phyloP scores from a whole-genome alignment of 2,329 filamentous ascomycete species.

The Fusarium metavorans region DNA sequence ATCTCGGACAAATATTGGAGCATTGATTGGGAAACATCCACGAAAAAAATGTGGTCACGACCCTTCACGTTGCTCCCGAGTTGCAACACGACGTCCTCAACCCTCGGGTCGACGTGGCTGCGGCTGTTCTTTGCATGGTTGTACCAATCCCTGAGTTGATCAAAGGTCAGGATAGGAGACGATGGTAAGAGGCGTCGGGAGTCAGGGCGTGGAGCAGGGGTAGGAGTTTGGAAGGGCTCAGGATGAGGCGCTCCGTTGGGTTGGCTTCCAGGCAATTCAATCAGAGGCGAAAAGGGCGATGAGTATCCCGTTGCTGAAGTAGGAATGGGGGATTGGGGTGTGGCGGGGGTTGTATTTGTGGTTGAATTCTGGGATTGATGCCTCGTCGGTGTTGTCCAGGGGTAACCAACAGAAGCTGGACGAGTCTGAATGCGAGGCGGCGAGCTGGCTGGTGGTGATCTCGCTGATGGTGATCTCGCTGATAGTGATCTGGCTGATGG shows the following conservation, averaged over 20 bases:
- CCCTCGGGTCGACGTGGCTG: background rate
- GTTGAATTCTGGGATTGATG: background rate
- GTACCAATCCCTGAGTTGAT: background rate
- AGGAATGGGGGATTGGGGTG: background rate
- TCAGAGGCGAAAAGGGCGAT: background rate
- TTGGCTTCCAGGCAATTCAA: background rate
- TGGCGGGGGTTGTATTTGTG: background rate
- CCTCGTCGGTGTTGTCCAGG: background rate
- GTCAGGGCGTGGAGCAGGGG: background rate
- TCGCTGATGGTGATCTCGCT: background rate
- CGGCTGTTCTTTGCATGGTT: background rate
- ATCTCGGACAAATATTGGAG: background rate
- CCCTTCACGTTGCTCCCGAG: background rate
- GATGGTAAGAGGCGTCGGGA: background rate
- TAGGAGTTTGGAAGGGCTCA: background rate
- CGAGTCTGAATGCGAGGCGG: background rate
- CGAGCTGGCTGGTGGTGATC: background rate
- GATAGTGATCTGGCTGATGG: background rate
- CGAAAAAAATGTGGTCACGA: constrained; percentile 19
- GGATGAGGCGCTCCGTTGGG: too few relatives aligned
- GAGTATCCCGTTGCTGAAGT: background rate
- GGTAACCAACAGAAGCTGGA: background rate
- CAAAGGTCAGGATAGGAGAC: background rate
- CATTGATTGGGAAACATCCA: constrained; percentile 23
- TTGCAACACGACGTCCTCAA: background rate